Base-by-base conservation (phyloP, 495 filamentous ascomycete genomes). In the Xylaria curta region DNA sequence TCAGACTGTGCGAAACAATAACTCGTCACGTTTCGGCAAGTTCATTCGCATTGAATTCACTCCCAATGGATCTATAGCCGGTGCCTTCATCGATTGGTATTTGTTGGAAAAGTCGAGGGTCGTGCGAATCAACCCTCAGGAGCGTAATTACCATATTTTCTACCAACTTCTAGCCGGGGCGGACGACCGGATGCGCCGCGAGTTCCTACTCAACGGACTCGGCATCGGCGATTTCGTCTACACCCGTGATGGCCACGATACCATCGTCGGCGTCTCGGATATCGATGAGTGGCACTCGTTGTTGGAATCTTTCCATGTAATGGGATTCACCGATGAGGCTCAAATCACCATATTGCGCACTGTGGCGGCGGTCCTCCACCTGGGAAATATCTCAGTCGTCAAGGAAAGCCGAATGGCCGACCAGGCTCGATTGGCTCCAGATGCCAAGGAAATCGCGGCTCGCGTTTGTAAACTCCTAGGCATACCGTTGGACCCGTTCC, bases 81-180 rank as follows among this genome's bases (percentile, higher is more conserved):
- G 97, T 17, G 97, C 97, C 33, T 98, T 91, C 82, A 97, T 99
- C 59, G 94, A 99, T 79, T 99, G 97, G 97, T 98, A 98, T 81
- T 86, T 99, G 0, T 81, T 99, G 13, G 97, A 99, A 76, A 99
- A 99, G 78, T 98, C 96, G 3, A 88, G 97, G 61, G 97, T 99
- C 8, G 94, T 98, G 24, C 91, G 91, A 53, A 89, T 97, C 38
- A 97, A 94, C 76, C 74, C 89, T 2, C 90, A 92, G 59, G 97
- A 99, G 78, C 87, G 97, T 31, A 99, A 97, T 74, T 99, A 99
- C 78, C 97, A 99, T 79, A 86, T 99, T 36, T 99, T 99, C 80
- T 99, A 99, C 78, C 97, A 99, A 80, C 86, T 99, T 15, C 81
- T 99, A 2, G 90, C 90, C 67, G 97, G 97, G 42, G 94, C 95